These are phyloP conservation scores for Oemleria cerasiformis DNA, from an alignment of 306 rosid species.

Conservation along the genomic window DNA sequence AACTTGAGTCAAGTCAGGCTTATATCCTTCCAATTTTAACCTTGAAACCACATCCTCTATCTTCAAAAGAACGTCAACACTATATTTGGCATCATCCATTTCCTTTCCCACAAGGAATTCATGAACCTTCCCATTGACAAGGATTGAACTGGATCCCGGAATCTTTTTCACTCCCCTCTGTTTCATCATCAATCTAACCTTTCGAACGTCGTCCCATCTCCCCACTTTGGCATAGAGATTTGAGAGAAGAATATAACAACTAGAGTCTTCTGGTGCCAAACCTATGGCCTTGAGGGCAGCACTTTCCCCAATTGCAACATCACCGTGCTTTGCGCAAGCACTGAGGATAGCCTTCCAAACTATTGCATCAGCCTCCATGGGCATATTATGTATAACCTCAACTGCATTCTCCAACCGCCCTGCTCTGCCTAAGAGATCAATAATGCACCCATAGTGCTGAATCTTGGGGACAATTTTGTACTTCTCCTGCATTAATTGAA, in stretches of 20 bases:
- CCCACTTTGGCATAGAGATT: conserved; percentile 40
- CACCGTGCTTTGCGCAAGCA: conserved; percentile 43
- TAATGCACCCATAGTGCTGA: conserved; percentile 50
- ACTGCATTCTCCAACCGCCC: conserved; percentile 45
- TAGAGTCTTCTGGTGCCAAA: conserved; percentile 47
- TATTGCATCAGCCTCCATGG: conserved; percentile 44
- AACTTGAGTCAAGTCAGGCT: conserved; percentile 47
- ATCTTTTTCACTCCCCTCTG: conserved; percentile 39
- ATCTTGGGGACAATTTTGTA: conserved; percentile 43
- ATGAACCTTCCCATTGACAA: conserved; percentile 41
- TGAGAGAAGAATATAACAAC: conserved; percentile 56
- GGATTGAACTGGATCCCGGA: conserved; percentile 52
- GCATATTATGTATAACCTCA: conserved; percentile 34
- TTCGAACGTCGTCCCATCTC: conserved; percentile 47
- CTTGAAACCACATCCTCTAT: conserved; percentile 34
- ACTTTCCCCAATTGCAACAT: conserved; percentile 24
- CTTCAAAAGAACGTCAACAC: conserved; percentile 26
- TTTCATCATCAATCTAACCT: conserved; percentile 42
- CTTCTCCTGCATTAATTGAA: conserved; percentile 51
- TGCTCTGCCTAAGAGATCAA: conserved; percentile 46
- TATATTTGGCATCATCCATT: conserved; percentile 30
- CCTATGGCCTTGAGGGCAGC: conserved; percentile 43
- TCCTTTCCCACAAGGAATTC: conserved; percentile 44
- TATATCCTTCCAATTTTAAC: conserved; percentile 51
- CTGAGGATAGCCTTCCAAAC: conserved; percentile 53